Conservation (phyloP, 495 filamentous ascomycete species). For the Chlorociboria aeruginascens region DNA sequence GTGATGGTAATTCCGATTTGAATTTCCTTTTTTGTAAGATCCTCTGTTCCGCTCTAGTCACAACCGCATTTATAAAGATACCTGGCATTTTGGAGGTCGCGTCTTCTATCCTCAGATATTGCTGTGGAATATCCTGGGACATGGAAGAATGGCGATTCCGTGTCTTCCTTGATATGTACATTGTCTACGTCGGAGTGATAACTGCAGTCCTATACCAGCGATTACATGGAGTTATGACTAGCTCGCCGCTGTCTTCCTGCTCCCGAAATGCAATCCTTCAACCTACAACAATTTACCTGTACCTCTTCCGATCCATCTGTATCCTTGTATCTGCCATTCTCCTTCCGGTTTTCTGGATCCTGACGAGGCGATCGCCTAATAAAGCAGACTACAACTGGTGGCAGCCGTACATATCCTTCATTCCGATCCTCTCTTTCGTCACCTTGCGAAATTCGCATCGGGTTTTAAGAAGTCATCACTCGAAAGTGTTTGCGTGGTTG, state of each 20-base stretch:
- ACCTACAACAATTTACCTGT: constrained; percentile 8
- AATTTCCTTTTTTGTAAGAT: constrained; percentile 37
- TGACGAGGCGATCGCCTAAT: constrained; percentile 19
- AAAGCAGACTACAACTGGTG: constrained; percentile 36
- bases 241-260: constrained; percentile 7
- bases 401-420: constrained; percentile 40
- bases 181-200: constrained; percentile 41
- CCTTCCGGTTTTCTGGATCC: constrained; percentile 22
- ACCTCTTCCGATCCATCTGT: constrained; percentile 7
- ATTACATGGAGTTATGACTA: constrained; percentile 13
- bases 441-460: constrained; percentile 36
- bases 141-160: constrained; percentile 33
- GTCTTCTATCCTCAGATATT: constrained; percentile 23
- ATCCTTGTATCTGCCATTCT: constrained; percentile 15
- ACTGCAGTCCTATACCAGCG: constrained; percentile 26
- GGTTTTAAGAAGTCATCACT: constrained; percentile 29
- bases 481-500: constrained; percentile 36
- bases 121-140: constrained; percentile 32
- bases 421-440: constrained; percentile 40
- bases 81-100: constrained; percentile 33
- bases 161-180: constrained; percentile 35
- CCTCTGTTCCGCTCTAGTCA: constrained; percentile 28
- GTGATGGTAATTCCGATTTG: constrained; percentile 27
- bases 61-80: constrained; percentile 28
- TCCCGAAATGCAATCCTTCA: constrained; percentile 1